These are phyloP conservation scores for Berberis thunbergii DNA, from an alignment of 164 flowering plant species.

Conservation along the genomic window DNA sequence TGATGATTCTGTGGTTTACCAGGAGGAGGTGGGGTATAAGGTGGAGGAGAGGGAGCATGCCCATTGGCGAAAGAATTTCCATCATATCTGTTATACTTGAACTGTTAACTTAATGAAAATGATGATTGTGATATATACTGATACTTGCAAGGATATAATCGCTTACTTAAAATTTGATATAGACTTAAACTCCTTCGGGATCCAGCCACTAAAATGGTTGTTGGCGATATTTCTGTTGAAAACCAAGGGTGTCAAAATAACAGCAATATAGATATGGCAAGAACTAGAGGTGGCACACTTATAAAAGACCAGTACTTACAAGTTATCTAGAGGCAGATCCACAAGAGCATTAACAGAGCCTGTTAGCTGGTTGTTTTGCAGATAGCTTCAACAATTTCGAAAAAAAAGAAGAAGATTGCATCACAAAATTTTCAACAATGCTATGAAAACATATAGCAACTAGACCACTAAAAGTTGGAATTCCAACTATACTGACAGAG, in stretches of 20 bases:
- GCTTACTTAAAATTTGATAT: conserved; percentile 66
- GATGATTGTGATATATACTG: conserved; percentile 1
- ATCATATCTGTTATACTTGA: conserved; percentile 42
- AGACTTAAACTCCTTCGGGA: conserved; percentile 65
- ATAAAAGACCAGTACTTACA: conserved; percentile 42
- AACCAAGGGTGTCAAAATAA: conserved; percentile 10
- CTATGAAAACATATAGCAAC: conserved; percentile 1
- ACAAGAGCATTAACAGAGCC: conserved; percentile 60
- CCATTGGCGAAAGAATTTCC: conserved; percentile 81
- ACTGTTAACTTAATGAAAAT: conserved; percentile 10
- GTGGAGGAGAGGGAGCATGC: conserved; percentile 90
- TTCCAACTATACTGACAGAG: conserved; percentile 50
- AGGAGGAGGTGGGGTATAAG: conserved; percentile 72
- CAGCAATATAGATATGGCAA: not conserved
- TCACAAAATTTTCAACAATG: conserved; percentile 12
- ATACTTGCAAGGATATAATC: not conserved
- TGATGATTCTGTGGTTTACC: conserved; percentile 34
- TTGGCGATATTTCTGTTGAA: conserved; percentile 74
- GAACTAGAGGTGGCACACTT: not conserved
- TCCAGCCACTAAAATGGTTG: conserved; percentile 82
- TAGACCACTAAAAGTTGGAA: not conserved
- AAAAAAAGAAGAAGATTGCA: conserved; percentile 4
- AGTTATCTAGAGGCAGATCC: conserved; percentile 44
- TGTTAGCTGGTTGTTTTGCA: conserved; percentile 77
- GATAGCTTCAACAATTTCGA: conserved; percentile 33